These are phyloP conservation scores for Nicotiana otophora DNA, from an alignment of 257 asterid genomes.

Conservation along the genomic window DNA sequence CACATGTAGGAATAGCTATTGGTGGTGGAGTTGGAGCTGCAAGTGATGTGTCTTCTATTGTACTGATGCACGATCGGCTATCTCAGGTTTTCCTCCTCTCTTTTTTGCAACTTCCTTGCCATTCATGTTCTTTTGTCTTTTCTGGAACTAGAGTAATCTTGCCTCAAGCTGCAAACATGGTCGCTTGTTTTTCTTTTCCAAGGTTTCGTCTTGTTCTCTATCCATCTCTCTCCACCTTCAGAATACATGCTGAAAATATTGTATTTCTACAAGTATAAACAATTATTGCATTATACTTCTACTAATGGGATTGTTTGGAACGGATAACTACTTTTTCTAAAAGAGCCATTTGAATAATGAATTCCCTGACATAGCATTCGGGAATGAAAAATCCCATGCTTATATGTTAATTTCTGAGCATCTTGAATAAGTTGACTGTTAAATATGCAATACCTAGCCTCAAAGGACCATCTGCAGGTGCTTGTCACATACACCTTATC, in stretches of 20 bases:
- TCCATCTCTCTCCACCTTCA: not conserved
- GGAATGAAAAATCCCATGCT: not conserved
- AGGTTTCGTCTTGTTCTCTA: not conserved
- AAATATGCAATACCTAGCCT: not conserved
- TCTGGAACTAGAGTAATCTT: slow-evolving; percentile 6
- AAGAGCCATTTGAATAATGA: not conserved
- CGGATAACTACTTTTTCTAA: not conserved
- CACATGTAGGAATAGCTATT: slow-evolving; percentile 93
- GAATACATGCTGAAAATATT: not conserved
- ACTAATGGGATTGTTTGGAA: not conserved
- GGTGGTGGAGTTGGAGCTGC: slow-evolving; percentile 99
- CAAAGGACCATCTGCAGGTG: not conserved
- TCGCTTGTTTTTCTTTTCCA: not conserved
- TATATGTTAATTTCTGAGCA: not conserved
- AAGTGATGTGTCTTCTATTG: slow-evolving; percentile 91
- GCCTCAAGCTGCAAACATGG: not conserved
- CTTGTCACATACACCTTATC: not conserved
- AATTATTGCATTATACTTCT: not conserved
- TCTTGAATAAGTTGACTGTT: not conserved
- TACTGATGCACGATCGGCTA: slow-evolving; percentile 87
- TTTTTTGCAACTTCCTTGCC: not conserved
- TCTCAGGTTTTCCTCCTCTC: slow-evolving; percentile 57
- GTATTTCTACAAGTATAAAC: not conserved
- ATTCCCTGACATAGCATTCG: not conserved
- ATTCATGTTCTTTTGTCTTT: not conserved